Base-by-base conservation (phyloP, 768 basidiomycete genomes). In the Pisolithus orientalis region DNA sequence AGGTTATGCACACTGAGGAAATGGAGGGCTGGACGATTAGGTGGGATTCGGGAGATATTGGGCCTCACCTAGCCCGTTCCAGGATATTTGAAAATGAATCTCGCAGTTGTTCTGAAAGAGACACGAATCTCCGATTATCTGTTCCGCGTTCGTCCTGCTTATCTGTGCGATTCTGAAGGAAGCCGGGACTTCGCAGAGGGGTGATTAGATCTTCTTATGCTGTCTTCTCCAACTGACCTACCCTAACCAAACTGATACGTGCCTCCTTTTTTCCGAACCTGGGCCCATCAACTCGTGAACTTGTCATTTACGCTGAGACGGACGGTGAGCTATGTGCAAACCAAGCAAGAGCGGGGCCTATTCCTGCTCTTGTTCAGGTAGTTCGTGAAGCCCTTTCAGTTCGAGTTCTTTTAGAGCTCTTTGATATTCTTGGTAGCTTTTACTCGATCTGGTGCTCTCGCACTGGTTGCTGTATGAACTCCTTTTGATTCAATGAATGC, bases 181-280 rank as follows among this genome's bases (percentile, higher is more conserved):
- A 6, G 27, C 25, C 7, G 39, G 27, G 42, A 49, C 6, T 31
- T 16, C 47, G 28, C 17, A 34, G 37, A 49, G 38, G 14, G 17
- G 25, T 27, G 44, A 21, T 24, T 16, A 39, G 14, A 25, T 44
- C 32, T 44, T 42, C 50, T 39, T 45, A 5, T 28, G 24, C 29
- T 42, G 13, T 45, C 43, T 47, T 44, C 52, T 45, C 21, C 17
- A 6, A 24, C 44, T 44, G 32, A 50, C 42, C 28, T 49, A 32
- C 48, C 45, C 39, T 40, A 52, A 55, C 38, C 43, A 37, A 25
- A 57, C 61, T n/a, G 38, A 57, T 14, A 14, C 40, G 6, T 74
- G 77, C n/a, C 59, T 77, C 38, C 75, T 68, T 53, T 21, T 66
- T 80, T 50, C 77, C 75, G 1, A 75, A 69, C 29, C 75, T 76